These are phyloP conservation scores for Arthrobotrys conoides DNA, from an alignment of 2,329 filamentous ascomycete genomes.

Conservation along the genomic window DNA sequence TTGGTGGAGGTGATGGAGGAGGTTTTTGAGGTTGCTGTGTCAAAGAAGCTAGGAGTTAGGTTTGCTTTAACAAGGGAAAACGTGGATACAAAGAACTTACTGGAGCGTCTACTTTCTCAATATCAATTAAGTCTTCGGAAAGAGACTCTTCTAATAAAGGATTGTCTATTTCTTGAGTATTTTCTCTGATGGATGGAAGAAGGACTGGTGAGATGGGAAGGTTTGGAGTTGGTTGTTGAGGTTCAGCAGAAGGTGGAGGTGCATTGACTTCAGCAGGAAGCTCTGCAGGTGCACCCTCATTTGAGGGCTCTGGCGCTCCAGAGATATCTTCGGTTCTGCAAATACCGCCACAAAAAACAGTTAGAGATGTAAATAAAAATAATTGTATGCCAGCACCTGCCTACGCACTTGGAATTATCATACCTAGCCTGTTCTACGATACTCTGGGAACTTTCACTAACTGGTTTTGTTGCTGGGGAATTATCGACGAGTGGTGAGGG, in stretches of 20 bases:
- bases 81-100: neutral
- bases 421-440: constrained; percentile 12
- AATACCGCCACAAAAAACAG: neutral
- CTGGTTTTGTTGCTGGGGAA: neutral
- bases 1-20: neutral
- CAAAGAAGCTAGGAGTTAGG: neutral
- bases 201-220: neutral
- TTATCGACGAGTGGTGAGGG: neutral
- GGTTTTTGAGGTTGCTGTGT: neutral
- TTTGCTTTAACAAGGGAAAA: neutral
- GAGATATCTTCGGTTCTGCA: constrained; percentile 12
- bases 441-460: constrained; percentile 2
- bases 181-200: neutral
- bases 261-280: neutral
- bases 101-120: neutral
- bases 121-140: neutral
- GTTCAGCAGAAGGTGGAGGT: neutral
- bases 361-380: constrained; percentile 3
- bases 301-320: neutral
- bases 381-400: neutral
- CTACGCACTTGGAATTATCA: neutral
- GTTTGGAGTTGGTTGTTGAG: neutral
- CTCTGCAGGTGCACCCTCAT: neutral
- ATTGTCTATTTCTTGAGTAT: neutral
- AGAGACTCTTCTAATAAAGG: neutral